These are phyloP conservation scores for Phytomonas sp. DNA, from an alignment of 208 protist species.

Conservation along the genomic window DNA sequence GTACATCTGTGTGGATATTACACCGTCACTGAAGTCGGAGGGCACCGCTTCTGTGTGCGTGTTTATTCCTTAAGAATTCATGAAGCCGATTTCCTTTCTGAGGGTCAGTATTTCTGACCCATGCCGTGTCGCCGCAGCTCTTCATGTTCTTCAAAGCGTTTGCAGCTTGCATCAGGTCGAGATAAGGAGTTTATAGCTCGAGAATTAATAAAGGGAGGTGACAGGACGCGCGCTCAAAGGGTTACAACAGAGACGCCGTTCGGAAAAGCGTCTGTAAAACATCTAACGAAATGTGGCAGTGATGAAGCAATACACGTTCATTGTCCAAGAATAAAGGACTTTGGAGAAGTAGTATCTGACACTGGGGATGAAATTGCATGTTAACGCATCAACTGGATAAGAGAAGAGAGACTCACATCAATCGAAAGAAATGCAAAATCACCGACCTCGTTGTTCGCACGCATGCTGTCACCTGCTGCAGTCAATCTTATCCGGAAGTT, in stretches of 20 bases:
- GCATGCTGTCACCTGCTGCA: conserved; percentile 20
- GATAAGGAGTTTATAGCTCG: background rate
- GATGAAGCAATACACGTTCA: background rate
- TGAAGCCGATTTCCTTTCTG: background rate
- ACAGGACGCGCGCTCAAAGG: background rate
- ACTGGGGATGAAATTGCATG: background rate
- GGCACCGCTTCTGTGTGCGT: background rate
- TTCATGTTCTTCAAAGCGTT: background rate
- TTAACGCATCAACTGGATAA: background rate
- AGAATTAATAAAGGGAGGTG: background rate
- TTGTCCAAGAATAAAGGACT: background rate
- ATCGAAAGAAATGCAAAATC: background rate
- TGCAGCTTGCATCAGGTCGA: background rate
- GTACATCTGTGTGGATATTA: background rate
- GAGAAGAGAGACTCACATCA: background rate
- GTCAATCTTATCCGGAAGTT: conserved; percentile 35
- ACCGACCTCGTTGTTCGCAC: conserved; percentile 21
- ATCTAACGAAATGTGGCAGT: background rate
- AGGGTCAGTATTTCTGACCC: background rate
- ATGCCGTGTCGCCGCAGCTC: background rate
- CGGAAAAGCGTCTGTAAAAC: background rate
- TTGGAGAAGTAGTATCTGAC: background rate
- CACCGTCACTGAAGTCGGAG: background rate
- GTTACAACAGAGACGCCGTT: background rate
- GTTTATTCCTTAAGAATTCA: background rate